Conservation (phyloP, 495 filamentous ascomycete species). For the Aspergillus indologenus region DNA sequence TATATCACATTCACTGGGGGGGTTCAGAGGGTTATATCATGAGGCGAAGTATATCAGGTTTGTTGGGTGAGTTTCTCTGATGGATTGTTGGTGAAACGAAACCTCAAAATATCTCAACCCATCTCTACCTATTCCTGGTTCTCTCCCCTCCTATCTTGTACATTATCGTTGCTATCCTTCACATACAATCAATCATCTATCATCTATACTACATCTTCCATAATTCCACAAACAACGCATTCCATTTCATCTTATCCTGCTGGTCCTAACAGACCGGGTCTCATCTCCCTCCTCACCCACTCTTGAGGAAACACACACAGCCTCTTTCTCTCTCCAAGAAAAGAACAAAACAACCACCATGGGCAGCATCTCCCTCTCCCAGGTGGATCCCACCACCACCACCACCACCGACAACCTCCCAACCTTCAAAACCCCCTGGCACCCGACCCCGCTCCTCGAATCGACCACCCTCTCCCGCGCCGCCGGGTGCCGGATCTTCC, state of each 20-base stretch:
- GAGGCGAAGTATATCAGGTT: conserved; percentile 9
- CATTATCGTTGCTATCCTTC: not conserved
- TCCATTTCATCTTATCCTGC: conserved; percentile 11
- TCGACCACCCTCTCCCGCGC: conserved; percentile 63
- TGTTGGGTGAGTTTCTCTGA: not conserved
- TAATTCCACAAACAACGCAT: not conserved
- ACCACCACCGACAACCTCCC: not conserved
- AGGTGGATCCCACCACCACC: conserved; percentile 26
- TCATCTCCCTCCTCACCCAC: too few species aligned
- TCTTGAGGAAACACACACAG: too few species aligned
- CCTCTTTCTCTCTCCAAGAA: too few species aligned
- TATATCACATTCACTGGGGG: conserved; percentile 30
- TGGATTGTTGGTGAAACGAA: not conserved
- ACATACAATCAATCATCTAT: not conserved
- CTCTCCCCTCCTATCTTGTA: conserved; percentile 1
- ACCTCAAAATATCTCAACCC: not conserved
- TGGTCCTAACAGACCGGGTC: not conserved
- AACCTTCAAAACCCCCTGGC: conserved; percentile 55
- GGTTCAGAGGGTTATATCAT: conserved; percentile 9
- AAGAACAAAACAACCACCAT: conserved; percentile 17
- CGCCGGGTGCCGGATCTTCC: conserved; percentile 78
- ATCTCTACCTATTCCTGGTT: too few species aligned
- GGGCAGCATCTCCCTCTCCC: conserved; percentile 32
- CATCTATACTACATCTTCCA: too few species aligned
- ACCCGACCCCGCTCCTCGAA: conserved; percentile 68